Evolutionary conservation across 169 alveolate genomes (phyloP), one percentile per base, ranked within the genome.

Genomic region (Plasmodium gaboni): DNA sequence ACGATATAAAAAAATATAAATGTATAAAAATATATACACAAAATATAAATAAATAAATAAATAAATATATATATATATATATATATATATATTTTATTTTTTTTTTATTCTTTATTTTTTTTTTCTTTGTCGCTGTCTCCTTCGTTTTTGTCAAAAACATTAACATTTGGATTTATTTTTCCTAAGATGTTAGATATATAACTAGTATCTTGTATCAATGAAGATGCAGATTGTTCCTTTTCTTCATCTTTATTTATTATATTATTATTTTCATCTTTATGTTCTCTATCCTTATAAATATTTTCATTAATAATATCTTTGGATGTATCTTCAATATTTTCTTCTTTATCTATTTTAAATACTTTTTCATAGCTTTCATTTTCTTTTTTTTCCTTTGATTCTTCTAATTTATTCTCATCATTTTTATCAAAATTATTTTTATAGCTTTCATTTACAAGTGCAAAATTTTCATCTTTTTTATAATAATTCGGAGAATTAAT

Each of bases 331-430:
- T 64, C 64, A 9, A 78, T 26, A 32, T 50, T 65, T 28, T 78
- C 89, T 12, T 78, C 89, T n/a, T 78, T 78, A 64, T 67, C 74
- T 1, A 78, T 44, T 44, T 78, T 78, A 24, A 78, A 78, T 0
- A 78, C 89, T n/a, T 78, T 78, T 32, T 78, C 89, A 55, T 78
- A 78, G 15, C 89, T 78, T 44, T 78, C 89, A 55, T 78, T 78
- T 78, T 78, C 89, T 65, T 78, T 78, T 59, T 78, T 78, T 19
- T 78, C 89, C 19, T 53, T 67, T 0, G 68, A 1, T 12, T 51
- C 71, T 65, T 78, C 76, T 12, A 28, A 6, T 24, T 64, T 42
- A n/a, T 1, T 50, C 15, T 63, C 69, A n/a, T 42, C 26, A 10
- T 59, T 17, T 15, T 44, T 78, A 60, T 78, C 89, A 50, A 78